Evolutionary conservation across 495 filamentous ascomycete genomes (phyloP).

Genomic region (Xylaria castorea): DNA sequence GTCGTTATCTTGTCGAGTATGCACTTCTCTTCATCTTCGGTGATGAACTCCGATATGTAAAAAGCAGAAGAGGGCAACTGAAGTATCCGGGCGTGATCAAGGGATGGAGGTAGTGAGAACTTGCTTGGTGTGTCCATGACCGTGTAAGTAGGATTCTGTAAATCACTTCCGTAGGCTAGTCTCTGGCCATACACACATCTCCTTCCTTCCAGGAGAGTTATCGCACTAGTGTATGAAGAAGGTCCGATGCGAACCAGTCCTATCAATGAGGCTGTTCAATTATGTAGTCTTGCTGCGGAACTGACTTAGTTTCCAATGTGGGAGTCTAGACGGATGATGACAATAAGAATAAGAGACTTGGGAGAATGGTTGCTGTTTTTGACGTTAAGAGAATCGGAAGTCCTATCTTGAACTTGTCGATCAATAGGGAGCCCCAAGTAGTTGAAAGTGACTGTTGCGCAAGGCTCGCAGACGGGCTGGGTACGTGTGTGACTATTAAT

Average conservation of each 20-base stretch:
- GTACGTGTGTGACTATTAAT: background rate
- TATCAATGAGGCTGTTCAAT: background rate
- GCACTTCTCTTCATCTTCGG: conserved; percentile 70
- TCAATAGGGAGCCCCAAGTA: too few relatives aligned
- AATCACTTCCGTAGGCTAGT: background rate
- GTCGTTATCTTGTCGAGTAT: conserved; percentile 71
- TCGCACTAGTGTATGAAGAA: background rate
- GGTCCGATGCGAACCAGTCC: background rate
- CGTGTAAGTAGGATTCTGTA: background rate
- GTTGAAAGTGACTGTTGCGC: background rate
- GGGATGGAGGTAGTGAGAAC: conserved; percentile 46
- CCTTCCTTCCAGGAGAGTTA: background rate
- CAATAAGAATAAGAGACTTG: background rate
- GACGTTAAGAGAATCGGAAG: background rate
- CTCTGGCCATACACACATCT: background rate
- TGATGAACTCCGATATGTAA: conserved; percentile 91
- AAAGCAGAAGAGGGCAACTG: conserved; percentile 71
- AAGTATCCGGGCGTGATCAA: conserved; percentile 61
- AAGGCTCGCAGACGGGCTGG: background rate
- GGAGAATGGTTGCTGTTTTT: background rate
- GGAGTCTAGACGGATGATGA: background rate
- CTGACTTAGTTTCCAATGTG: background rate
- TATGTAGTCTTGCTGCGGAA: background rate
- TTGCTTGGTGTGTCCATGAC: conserved; percentile 18
- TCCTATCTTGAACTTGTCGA: background rate